These are phyloP conservation scores for Fusarium coicis DNA, from an alignment of 2,329 filamentous ascomycete genomes.

Conservation along the genomic window DNA sequence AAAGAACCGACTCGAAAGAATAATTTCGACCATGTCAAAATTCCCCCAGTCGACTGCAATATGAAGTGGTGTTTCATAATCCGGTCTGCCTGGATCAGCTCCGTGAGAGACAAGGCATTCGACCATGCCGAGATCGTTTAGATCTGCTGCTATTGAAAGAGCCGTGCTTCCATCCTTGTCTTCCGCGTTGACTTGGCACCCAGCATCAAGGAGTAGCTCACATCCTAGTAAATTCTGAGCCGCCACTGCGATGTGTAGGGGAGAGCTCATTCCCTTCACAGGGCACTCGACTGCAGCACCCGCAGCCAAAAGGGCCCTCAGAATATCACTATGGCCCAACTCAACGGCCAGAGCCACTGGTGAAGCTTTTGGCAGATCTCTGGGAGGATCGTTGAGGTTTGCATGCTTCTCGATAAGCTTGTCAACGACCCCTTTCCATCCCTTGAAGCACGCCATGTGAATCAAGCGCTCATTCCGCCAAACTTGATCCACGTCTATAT, in stretches of 20 bases:
- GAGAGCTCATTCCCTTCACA: neutral
- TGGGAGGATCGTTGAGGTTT: constrained; percentile 24
- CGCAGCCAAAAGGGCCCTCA: constrained; percentile 20
- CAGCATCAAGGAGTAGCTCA: constrained; percentile 15
- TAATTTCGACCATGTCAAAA: constrained; percentile 7
- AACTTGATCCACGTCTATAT: constrained; percentile 24
- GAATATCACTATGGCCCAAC: constrained; percentile 5
- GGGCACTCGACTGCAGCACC: constrained; percentile 25
- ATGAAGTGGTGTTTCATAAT: constrained; percentile 18
- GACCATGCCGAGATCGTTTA: constrained; percentile 4
- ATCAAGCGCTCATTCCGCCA: constrained; percentile 23
- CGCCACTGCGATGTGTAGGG: constrained; percentile 24
- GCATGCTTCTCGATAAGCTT: constrained; percentile 26
- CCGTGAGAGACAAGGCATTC: constrained; percentile 21
- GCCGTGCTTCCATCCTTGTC: constrained; percentile 6
- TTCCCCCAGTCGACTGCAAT: constrained; percentile 27
- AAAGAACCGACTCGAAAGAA: constrained; percentile 14
- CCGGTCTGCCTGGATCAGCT: constrained; percentile 24
- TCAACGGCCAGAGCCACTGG: constrained; percentile 28
- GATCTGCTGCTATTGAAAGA: constrained; percentile 21
- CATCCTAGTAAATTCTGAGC: constrained; percentile 17
- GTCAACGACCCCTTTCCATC: constrained; percentile 20
- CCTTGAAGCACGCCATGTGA: constrained; percentile 27
- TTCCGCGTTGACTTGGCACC: constrained; percentile 23
- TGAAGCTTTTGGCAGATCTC: constrained; percentile 19